A percentile compares a stretch with the other conserved stretches of the same genome.
Evolutionary conservation across 768 basidiomycete species (phyloP).

Genomic region (Boletus rubescentipes): DNA sequence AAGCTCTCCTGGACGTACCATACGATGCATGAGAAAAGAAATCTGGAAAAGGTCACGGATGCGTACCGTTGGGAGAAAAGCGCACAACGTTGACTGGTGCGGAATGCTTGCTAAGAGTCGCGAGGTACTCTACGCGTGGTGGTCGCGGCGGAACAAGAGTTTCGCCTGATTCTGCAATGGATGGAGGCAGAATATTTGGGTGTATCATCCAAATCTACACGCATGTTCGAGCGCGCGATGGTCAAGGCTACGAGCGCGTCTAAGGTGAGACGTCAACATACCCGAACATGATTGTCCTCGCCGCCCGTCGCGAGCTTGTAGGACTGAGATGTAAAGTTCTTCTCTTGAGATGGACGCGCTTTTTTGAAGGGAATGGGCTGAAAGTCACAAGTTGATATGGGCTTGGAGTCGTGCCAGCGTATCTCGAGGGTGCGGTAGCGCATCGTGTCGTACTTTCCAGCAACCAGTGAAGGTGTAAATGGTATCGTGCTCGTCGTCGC

Average conservation of each 20-base stretch:
- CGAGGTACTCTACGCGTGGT: slow-evolving; percentile 94
- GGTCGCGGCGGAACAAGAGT: slow-evolving; percentile 44
- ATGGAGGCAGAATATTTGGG: slow-evolving; percentile 79
- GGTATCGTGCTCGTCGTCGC: slow-evolving; percentile 11
- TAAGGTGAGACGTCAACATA: slow-evolving; percentile 44
- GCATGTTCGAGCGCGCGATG: slow-evolving; percentile 6
- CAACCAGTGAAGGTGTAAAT: neutral
- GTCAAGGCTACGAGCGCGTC: slow-evolving; percentile 13
- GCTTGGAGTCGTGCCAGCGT: slow-evolving; percentile 94
- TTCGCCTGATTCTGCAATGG: slow-evolving; percentile 42
- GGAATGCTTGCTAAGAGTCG: slow-evolving; percentile 90
- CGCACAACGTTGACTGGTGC: slow-evolving; percentile 95
- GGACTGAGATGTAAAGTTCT: slow-evolving; percentile 62
- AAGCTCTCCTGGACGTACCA: slow-evolving; percentile 60
- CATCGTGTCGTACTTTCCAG: slow-evolving; percentile 43
- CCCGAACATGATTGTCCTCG: slow-evolving; percentile 95
- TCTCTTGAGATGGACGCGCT: slow-evolving; percentile 62
- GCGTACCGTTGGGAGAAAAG: slow-evolving; percentile 89
- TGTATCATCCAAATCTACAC: slow-evolving; percentile 89
- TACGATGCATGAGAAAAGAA: slow-evolving; percentile 1
- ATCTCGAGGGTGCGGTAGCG: slow-evolving; percentile 90
- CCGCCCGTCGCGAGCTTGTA: slow-evolving; percentile 94
- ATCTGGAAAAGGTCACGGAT: neutral
- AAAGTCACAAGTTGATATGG: slow-evolving; percentile 96
- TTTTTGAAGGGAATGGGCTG: slow-evolving; percentile 83